Conservation (phyloP, 2,329 filamentous ascomycete genomes). For the Xylariaceae sp. region DNA sequence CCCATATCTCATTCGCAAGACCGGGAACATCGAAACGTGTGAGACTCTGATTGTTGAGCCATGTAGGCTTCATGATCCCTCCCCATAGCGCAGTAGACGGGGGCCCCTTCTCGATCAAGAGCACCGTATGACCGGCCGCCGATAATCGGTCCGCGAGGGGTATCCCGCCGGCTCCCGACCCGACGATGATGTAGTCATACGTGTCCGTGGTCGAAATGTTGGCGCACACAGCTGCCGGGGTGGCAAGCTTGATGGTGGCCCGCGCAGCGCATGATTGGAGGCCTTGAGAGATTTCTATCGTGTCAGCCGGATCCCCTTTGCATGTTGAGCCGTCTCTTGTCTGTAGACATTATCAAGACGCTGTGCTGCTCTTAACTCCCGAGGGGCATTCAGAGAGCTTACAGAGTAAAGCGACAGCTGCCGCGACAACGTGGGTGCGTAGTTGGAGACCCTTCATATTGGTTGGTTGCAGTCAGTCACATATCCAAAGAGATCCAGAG, state of each 20-base stretch:
- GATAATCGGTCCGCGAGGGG: conserved; percentile 60
- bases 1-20: conserved; percentile 70
- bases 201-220: conserved; percentile 17
- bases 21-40: conserved; percentile 72
- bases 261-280: conserved; percentile 19
- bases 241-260: conserved; percentile 22
- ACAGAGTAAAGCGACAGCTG: conserved; percentile 11
- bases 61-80: conserved; percentile 55
- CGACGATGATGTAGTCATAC: conserved; percentile 62
- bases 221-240: conserved; percentile 21
- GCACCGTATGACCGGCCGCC: conserved; percentile 62
- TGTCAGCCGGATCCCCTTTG: conserved; percentile 9
- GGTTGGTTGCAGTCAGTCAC: conserved; percentile 1
- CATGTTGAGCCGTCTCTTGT: neutral
- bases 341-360: neutral
- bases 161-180: conserved; percentile 59
- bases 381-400: conserved; percentile 1
- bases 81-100: conserved; percentile 63
- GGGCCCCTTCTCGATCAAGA: conserved; percentile 61
- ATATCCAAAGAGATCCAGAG: conserved; percentile 4
- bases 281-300: conserved; percentile 6
- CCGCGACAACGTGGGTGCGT: conserved; percentile 2
- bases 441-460: conserved; percentile 9
- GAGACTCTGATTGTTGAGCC: conserved; percentile 56
- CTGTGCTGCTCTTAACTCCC: neutral